Evolutionary conservation across 1,284 basidiomycete genomes (phyloP).

Genomic region (Moniliophthora roreri): DNA sequence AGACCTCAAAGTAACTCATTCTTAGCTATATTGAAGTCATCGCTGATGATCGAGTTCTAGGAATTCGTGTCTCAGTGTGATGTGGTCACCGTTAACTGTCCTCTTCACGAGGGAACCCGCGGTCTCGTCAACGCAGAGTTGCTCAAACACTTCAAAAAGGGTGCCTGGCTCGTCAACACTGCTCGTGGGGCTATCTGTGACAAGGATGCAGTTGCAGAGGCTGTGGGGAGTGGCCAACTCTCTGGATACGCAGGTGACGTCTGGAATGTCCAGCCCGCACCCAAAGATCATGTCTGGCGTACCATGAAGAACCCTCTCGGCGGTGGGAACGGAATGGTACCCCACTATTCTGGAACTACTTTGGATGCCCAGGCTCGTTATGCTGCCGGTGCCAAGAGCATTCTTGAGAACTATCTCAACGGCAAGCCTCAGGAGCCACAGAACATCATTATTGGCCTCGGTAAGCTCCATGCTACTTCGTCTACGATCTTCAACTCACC

Average conservation of each 20-base stretch:
- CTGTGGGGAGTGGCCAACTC: slow-evolving; percentile 79
- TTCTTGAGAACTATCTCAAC: slow-evolving; percentile 78
- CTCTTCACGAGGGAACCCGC: slow-evolving; percentile 85
- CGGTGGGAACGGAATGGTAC: slow-evolving; percentile 85
- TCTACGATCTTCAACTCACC: slow-evolving; percentile 2
- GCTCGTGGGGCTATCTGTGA: slow-evolving; percentile 93
- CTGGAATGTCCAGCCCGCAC: slow-evolving; percentile 84
- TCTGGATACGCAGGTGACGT: slow-evolving; percentile 59
- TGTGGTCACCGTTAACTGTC: slow-evolving; percentile 88
- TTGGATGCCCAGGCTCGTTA: slow-evolving; percentile 92
- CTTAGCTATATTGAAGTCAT: neutral
- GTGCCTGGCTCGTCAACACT: slow-evolving; percentile 92
- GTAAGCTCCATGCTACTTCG: slow-evolving; percentile 27
- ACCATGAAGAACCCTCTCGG: slow-evolving; percentile 79
- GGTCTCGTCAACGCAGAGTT: slow-evolving; percentile 84
- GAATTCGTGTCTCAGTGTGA: slow-evolving; percentile 86
- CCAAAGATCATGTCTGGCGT: slow-evolving; percentile 86
- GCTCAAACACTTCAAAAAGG: slow-evolving; percentile 89
- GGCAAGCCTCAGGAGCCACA: slow-evolving; percentile 70
- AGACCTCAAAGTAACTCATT: slow-evolving; percentile 58
- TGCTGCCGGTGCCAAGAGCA: slow-evolving; percentile 77
- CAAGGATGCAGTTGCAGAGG: slow-evolving; percentile 77
- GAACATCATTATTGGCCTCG: slow-evolving; percentile 80
- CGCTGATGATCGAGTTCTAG: slow-evolving; percentile 20
- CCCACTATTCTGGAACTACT: slow-evolving; percentile 88